Evolutionary conservation across 2,329 filamentous ascomycete genomes (phyloP).

Genomic region (Fusarium brevicatenulatum): DNA sequence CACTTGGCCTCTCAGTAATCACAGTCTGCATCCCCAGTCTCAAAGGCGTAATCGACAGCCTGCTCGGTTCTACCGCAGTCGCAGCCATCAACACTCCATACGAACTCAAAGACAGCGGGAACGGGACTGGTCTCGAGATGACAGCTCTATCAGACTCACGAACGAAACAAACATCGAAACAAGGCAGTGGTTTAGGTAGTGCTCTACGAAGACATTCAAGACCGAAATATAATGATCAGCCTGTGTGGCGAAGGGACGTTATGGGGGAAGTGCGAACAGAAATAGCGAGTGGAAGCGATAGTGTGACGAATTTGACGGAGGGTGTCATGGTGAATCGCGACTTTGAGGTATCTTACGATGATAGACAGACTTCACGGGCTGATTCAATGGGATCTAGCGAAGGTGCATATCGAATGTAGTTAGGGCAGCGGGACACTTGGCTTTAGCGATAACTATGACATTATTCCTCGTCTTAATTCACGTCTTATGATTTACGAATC

Average conservation of each 20-base stretch:
- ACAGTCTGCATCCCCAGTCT: slow-evolving; percentile 40
- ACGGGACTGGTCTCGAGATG: slow-evolving; percentile 31
- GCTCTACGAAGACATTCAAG: slow-evolving; percentile 4
- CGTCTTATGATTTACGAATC: neutral
- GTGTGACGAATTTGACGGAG: slow-evolving; percentile 38
- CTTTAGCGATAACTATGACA: neutral
- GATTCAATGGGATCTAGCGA: slow-evolving; percentile 36
- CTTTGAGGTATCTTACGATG: slow-evolving; percentile 41
- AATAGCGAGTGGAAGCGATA: slow-evolving; percentile 33
- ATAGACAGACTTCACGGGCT: slow-evolving; percentile 16
- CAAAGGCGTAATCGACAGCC: slow-evolving; percentile 40
- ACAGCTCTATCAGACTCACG: slow-evolving; percentile 17
- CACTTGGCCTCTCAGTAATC: slow-evolving; percentile 33
- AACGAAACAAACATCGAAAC: slow-evolving; percentile 13
- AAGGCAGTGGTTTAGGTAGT: neutral
- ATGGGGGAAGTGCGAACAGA: slow-evolving; percentile 3
- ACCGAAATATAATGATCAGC: neutral
- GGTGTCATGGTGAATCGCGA: slow-evolving; percentile 37
- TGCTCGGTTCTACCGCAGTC: slow-evolving; percentile 31
- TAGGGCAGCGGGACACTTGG: neutral
- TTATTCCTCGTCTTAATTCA: neutral
- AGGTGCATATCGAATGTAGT: slow-evolving; percentile 24
- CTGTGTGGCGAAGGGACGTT: slow-evolving; percentile 28
- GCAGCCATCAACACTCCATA: slow-evolving; percentile 36
- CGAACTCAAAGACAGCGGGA: slow-evolving; percentile 34